Evolutionary conservation across 2,329 filamentous ascomycete species (phyloP).

Genomic region (Septoria petroselini): DNA sequence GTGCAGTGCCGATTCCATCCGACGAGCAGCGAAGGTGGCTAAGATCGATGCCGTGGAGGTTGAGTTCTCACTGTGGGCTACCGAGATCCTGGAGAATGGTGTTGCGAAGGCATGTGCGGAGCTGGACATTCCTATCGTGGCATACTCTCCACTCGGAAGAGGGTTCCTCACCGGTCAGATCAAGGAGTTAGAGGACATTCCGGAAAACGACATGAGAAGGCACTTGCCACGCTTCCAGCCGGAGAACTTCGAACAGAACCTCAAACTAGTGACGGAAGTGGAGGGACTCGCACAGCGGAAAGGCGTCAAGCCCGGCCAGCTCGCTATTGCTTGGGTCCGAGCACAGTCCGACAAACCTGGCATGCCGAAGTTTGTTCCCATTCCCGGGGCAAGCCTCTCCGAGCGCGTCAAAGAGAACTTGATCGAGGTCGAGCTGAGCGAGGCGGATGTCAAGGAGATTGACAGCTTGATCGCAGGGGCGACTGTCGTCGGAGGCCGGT

Average conservation of each 20-base stretch:
- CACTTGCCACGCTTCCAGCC: conserved; percentile 58
- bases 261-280: conserved; percentile 59
- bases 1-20: conserved; percentile 46
- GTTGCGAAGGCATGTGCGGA: conserved; percentile 58
- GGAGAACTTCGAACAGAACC: conserved; percentile 62
- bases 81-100: conserved; percentile 57
- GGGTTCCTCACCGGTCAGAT: conserved; percentile 57
- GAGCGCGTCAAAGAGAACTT: conserved; percentile 44
- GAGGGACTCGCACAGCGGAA: conserved; percentile 59
- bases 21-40: conserved; percentile 51
- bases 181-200: conserved; percentile 54
- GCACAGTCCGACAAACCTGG: conserved; percentile 43
- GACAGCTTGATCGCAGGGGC: conserved; percentile 51
- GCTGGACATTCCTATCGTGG: conserved; percentile 65
- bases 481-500: conserved; percentile 44
- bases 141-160: conserved; percentile 68
- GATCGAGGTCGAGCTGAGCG: conserved; percentile 42
- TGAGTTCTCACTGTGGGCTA: conserved; percentile 58
- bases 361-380: conserved; percentile 47
- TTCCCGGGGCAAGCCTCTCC: conserved; percentile 42
- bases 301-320: conserved; percentile 47
- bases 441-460: conserved; percentile 52
- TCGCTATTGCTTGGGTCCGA: conserved; percentile 51
- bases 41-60: conserved; percentile 60
- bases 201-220: conserved; percentile 49